A percentile compares a stretch with the other conserved stretches of the same genome.
Evolutionary conservation across 2,329 filamentous ascomycete species (phyloP).

Genomic region (Clarireedia paspali): DNA sequence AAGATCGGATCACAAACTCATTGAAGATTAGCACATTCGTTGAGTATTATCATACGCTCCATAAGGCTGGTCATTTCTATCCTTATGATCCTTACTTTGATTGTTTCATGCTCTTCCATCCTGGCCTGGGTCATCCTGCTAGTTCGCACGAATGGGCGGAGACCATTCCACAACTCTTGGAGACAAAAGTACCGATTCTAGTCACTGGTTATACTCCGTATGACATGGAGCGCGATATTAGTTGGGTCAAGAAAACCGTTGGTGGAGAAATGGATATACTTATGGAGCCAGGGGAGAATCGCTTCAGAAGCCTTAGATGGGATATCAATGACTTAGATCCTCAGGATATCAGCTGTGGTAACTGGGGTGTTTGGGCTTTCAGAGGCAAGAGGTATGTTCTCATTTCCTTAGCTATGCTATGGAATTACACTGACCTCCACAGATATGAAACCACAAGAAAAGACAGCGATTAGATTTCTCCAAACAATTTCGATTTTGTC

Average conservation of each 20-base stretch:
- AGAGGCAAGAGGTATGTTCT: constrained; percentile 78
- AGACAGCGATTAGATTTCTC: constrained; percentile 14
- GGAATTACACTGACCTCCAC: constrained; percentile 10
- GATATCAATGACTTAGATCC: constrained; percentile 94
- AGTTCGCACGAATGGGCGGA: constrained; percentile 91
- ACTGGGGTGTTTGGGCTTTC: constrained; percentile 97
- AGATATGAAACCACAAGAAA: constrained; percentile 31
- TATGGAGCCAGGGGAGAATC: constrained; percentile 87
- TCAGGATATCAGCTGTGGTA: constrained; percentile 88
- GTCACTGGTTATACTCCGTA: constrained; percentile 93
- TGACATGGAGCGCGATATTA: constrained; percentile 88
- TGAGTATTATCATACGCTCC: constrained; percentile 95
- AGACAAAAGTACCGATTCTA: constrained; percentile 92
- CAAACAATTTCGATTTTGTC: not conserved
- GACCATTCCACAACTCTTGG: constrained; percentile 79
- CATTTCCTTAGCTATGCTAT: not conserved
- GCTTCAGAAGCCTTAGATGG: constrained; percentile 90
- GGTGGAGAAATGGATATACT: constrained; percentile 87
- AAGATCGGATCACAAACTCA: constrained; percentile 78
- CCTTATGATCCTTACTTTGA: constrained; percentile 98
- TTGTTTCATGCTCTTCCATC: constrained; percentile 94
- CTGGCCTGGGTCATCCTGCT: constrained; percentile 88
- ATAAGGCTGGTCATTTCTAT: constrained; percentile 82
- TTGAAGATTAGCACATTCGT: constrained; percentile 98
- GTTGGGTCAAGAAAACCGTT: constrained; percentile 81